phyloP scores from a whole-genome alignment of 2,329 filamentous ascomycete genomes.

The Paramyrothecium sp. region DNA sequence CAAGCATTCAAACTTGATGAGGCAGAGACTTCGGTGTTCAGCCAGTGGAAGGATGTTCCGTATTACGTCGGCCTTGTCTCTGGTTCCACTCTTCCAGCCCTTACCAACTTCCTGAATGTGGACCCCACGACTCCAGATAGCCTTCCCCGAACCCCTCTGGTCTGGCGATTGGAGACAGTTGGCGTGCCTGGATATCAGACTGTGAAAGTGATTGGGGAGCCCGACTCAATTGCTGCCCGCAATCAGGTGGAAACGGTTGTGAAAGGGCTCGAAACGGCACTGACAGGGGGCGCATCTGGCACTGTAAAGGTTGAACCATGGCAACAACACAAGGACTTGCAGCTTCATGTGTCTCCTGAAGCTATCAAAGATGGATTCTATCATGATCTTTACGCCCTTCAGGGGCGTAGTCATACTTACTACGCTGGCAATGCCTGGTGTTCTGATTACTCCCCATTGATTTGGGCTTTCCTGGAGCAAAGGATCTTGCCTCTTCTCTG shows the following conservation, averaged over 20 bases:
- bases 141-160: background rate
- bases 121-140: background rate
- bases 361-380: background rate
- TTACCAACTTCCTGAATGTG: background rate
- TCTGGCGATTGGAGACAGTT: background rate
- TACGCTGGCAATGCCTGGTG: background rate
- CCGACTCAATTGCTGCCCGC: background rate
- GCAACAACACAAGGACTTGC: background rate
- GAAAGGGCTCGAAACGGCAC: background rate
- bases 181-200: background rate
- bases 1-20: background rate
- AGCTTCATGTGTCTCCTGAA: background rate
- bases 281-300: background rate
- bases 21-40: background rate
- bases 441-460: too few species aligned
- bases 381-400: background rate
- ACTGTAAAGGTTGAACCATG: too few species aligned
- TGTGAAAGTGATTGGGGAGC: background rate
- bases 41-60: background rate
- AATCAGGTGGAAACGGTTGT: background rate
- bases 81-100: background rate
- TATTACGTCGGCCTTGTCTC: background rate
- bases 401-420: background rate
- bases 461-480: too few species aligned
- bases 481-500: too few species aligned